Conservation (phyloP, 108 stramenopile genomes). For the Schizochytrium sp. region DNA sequence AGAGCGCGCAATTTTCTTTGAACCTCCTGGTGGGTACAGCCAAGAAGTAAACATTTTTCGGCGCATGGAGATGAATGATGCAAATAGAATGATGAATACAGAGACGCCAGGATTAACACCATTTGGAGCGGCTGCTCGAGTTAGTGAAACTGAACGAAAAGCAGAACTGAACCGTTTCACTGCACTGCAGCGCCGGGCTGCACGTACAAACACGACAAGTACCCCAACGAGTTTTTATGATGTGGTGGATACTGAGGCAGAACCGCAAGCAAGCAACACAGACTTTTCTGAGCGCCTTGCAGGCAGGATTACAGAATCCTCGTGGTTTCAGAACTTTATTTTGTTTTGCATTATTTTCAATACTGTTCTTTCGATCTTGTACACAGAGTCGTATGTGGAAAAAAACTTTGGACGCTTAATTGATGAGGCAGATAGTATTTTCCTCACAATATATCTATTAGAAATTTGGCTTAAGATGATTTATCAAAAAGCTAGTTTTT, state of each 20-base stretch:
- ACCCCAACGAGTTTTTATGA: slow-evolving; percentile 34
- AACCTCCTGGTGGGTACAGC: not conserved
- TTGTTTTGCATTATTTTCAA: slow-evolving; percentile 48
- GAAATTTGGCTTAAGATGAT: slow-evolving; percentile 44
- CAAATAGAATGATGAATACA: no score
- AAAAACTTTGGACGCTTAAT: slow-evolving; percentile 5
- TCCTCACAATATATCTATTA: slow-evolving; percentile 32
- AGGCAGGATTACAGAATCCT: slow-evolving; percentile 17
- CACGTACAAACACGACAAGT: slow-evolving; percentile 8
- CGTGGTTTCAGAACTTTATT: slow-evolving; percentile 16
- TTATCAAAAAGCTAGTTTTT: slow-evolving; percentile 49
- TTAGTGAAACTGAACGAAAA: not conserved
- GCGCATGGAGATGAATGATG: no score
- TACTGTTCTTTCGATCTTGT: slow-evolving; percentile 18
- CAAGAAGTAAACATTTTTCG: no score
- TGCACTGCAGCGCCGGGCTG: slow-evolving; percentile 47
- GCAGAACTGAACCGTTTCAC: slow-evolving; percentile 36
- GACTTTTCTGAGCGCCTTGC: slow-evolving; percentile 47
- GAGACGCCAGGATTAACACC: no score
- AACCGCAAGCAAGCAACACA: slow-evolving; percentile 53
- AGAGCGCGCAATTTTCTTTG: slow-evolving; percentile 35
- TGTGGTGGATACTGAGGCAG: slow-evolving; percentile 46
- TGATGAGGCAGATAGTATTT: slow-evolving; percentile 48
- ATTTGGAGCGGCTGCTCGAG: no score
- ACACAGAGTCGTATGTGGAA: slow-evolving; percentile 49